phyloP scores from a whole-genome alignment of 208 protist genomes.

The Acanthamoeba sp. region DNA sequence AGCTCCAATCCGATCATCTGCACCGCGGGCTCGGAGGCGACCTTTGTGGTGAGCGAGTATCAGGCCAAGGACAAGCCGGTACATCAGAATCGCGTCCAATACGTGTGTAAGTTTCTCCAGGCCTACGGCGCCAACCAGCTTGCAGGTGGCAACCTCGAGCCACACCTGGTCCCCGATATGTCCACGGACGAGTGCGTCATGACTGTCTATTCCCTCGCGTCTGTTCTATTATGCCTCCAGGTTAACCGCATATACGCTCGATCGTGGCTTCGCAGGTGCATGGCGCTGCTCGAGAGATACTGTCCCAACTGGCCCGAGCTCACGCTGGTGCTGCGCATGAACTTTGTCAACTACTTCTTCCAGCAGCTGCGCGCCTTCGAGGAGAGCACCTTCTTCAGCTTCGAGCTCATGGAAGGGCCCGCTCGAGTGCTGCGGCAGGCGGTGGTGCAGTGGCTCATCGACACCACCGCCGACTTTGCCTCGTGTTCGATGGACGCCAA shows the following conservation, averaged over 20 bases:
- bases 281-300: neutral
- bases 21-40: too few species aligned
- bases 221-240: too few species aligned
- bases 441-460: slow-evolving; percentile 51
- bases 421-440: neutral
- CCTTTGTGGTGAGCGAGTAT: neutral
- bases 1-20: slow-evolving; percentile 59
- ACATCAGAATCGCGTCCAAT: slow-evolving; percentile 63
- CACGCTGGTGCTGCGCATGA: slow-evolving; percentile 57
- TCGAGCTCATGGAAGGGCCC: neutral
- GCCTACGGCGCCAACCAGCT: neutral
- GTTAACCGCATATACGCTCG: too few species aligned
- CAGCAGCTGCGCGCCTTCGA: slow-evolving; percentile 60
- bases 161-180: slow-evolving; percentile 27
- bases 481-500: slow-evolving; percentile 56
- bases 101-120: slow-evolving; percentile 67
- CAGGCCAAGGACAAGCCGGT: neutral
- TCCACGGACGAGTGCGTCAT: neutral
- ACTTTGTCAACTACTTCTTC: slow-evolving; percentile 68
- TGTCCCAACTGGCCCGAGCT: slow-evolving; percentile 18
- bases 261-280: slow-evolving; percentile 1
- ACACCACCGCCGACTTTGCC: slow-evolving; percentile 43
- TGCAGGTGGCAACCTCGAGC: neutral
- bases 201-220: too few species aligned
- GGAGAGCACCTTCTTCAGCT: slow-evolving; percentile 22